Evolutionary conservation across 2,329 filamentous ascomycete genomes (phyloP), one percentile per base, ranked within the genome.

Genomic region (Tolypocladium nubicola): DNA sequence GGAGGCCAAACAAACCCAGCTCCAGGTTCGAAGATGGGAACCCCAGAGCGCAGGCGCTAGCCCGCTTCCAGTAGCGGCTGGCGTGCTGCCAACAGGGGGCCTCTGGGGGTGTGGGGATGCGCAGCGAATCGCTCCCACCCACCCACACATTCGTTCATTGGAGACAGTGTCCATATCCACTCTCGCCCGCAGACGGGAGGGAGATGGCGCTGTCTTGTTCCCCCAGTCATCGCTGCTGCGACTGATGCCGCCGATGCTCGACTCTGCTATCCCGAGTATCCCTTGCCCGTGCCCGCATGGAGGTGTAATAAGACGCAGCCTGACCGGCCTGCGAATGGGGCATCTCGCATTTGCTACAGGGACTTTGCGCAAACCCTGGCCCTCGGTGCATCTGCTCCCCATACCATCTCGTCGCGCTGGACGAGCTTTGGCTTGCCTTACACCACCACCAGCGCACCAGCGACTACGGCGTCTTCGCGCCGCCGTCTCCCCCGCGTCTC

Each of bases 51-150:
- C 38, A 43, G 8, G 49, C 56, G 45, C 56, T 57, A 57, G 7
- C 19, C 56, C 52, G 40, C 21, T 57, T 54, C 21, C 21, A 43
- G 56, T 21, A 57, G 56, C 56, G 52, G 56, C 56, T 53, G 56
- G 56, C 37, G 40, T 49, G 52, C 56, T 52, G 43, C 52, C 37
- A 53, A 26, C 52, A 33, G 56, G 52, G 56, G 56, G 55, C 9
- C 23, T 41, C 16, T n/a, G 38, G 52, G 8, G 38, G 21, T n/a
- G 52, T 39, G 52, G 52, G 52, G 47, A 33, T 33, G 45, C 26
- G 26, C 26, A n/a, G 8, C 37, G 37, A 16, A 16, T 10, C n/a
- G 40, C 40, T 41, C 19, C 40, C 40, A n/a, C 47, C 30, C 47
- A 35, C 47, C 47, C 30, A 26, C 10, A 11, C 30, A 9, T 33